Conservation (phyloP, 495 filamentous ascomycete genomes). For the Lepidopterella palustris region DNA sequence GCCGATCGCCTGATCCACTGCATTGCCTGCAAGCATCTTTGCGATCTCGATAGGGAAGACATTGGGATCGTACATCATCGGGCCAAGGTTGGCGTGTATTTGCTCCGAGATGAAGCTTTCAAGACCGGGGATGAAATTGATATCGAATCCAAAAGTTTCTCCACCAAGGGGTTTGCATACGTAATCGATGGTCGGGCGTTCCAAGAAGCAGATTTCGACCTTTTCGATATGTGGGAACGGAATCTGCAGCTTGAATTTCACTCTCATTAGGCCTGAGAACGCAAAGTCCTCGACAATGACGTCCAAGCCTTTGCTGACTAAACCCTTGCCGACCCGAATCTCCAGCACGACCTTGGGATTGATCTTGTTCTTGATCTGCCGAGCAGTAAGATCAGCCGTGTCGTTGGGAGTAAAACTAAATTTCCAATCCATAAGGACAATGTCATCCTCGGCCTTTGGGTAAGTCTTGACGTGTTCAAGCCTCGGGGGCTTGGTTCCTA, state of each 20-base stretch:
- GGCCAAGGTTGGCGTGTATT: slow-evolving; percentile 83
- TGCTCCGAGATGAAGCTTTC: slow-evolving; percentile 91
- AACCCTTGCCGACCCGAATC: slow-evolving; percentile 84
- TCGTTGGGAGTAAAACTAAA: slow-evolving; percentile 99
- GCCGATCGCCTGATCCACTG: slow-evolving; percentile 93
- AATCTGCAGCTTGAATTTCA: slow-evolving; percentile 96
- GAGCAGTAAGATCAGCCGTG: slow-evolving; percentile 78
- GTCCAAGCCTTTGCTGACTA: slow-evolving; percentile 92
- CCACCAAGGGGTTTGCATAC: slow-evolving; percentile 96
- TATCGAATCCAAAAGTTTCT: slow-evolving; percentile 92
- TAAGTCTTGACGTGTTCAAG: slow-evolving; percentile 98
- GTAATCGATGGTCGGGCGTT: slow-evolving; percentile 75
- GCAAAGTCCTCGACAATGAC: slow-evolving; percentile 98
- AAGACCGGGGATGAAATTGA: slow-evolving; percentile 95
- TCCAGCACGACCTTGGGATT: slow-evolving; percentile 96
- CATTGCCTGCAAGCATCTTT: slow-evolving; percentile 94
- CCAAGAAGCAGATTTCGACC: slow-evolving; percentile 84
- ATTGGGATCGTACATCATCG: slow-evolving; percentile 97
- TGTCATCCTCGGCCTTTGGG: slow-evolving; percentile 89
- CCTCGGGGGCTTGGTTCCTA: slow-evolving; percentile 90
- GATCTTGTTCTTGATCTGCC: slow-evolving; percentile 87
- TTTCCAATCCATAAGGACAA: slow-evolving; percentile 98
- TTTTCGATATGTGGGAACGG: slow-evolving; percentile 92
- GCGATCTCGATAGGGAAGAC: slow-evolving; percentile 98
- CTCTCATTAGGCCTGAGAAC: slow-evolving; percentile 85